A percentile compares a stretch with the other conserved stretches of the same genome.
Evolutionary conservation across 331 rosid species (phyloP).

Genomic region (Dryas integrifolia): DNA sequence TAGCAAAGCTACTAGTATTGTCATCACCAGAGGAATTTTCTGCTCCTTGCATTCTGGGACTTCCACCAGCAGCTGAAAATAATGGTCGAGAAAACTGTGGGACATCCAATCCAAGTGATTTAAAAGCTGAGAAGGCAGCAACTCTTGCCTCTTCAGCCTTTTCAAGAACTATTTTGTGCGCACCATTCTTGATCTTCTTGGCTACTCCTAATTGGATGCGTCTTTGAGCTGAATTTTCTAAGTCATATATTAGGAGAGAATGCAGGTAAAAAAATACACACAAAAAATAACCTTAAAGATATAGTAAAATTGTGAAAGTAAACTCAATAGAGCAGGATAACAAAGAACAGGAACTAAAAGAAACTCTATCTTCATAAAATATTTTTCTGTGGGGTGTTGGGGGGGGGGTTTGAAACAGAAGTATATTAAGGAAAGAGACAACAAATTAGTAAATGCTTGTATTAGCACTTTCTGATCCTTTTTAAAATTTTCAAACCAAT

Average conservation of each 20-base stretch:
- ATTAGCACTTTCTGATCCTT: not conserved
- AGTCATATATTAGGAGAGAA: conserved; percentile 28
- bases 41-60: conserved; percentile 51
- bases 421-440: not conserved
- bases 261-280: not conserved
- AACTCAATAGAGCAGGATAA: not conserved
- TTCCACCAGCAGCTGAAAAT: conserved; percentile 34
- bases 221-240: conserved; percentile 69
- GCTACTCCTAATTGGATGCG: conserved; percentile 73
- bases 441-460: not conserved
- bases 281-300: not conserved
- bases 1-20: conserved; percentile 39
- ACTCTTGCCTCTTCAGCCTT: conserved; percentile 97
- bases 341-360: not conserved
- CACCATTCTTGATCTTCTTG: conserved; percentile 92
- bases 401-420: not conserved
- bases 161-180: conserved; percentile 88
- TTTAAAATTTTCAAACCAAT: not conserved
- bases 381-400: too few species aligned
- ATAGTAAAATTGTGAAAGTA: not conserved
- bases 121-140: conserved; percentile 86
- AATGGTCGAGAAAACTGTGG: conserved; percentile 60
- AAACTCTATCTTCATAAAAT: not conserved
- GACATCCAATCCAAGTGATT: conserved; percentile 77
- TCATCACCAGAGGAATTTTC: conserved; percentile 51